phyloP scores from a whole-genome alignment of 1,284 basidiomycete species.

The Caloboletus firmus region DNA sequence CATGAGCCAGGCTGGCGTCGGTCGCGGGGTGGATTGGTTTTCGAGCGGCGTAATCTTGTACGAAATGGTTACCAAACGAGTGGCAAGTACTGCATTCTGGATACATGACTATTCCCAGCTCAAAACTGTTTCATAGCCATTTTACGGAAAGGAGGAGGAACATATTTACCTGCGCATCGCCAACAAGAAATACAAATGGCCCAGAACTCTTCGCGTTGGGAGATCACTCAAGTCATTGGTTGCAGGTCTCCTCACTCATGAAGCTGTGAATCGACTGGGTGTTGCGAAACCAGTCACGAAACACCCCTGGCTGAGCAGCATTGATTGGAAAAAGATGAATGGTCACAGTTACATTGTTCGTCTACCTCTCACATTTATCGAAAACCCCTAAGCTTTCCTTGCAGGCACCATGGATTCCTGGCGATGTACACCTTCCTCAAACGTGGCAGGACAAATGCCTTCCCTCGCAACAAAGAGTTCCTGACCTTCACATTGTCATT shows the following conservation, averaged over 20 bases:
- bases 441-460: conserved; percentile 30
- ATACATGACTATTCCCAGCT: neutral
- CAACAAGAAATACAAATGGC: conserved; percentile 38
- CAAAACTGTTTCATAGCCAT: conserved; percentile 32
- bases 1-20: conserved; percentile 41
- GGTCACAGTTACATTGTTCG: conserved; percentile 44
- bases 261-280: conserved; percentile 43
- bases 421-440: conserved; percentile 11
- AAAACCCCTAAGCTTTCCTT: conserved; percentile 3
- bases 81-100: conserved; percentile 39
- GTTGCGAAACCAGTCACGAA: conserved; percentile 33
- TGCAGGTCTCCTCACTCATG: conserved; percentile 38
- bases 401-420: conserved; percentile 37
- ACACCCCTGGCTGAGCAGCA: conserved; percentile 41
- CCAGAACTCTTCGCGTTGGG: conserved; percentile 35
- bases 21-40: conserved; percentile 75
- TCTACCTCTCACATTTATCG: conserved; percentile 6
- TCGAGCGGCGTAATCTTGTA: conserved; percentile 71
- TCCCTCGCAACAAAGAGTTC: conserved; percentile 22
- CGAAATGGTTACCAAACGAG: conserved; percentile 66
- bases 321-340: conserved; percentile 48
- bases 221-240: conserved; percentile 44
- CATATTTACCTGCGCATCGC: conserved; percentile 27
- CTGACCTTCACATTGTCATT: conserved; percentile 20
- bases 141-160: conserved; percentile 30